A percentile compares a stretch with the other conserved stretches of the same genome.
Evolutionary conservation across 2,329 filamentous ascomycete species (phyloP).

Genomic region (Trichophyton benhamiae): DNA sequence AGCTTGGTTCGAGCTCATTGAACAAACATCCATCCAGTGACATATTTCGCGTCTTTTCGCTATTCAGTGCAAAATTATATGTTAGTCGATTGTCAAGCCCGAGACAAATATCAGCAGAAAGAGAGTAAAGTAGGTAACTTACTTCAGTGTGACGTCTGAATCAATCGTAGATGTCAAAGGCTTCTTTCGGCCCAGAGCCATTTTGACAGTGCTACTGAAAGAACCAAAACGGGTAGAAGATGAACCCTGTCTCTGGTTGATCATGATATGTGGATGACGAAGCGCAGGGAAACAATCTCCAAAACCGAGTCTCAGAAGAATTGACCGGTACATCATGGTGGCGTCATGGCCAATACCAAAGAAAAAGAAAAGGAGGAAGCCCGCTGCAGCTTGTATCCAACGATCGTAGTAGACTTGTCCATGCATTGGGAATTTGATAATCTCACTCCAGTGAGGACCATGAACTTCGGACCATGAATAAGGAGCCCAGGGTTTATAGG

Average conservation of each 20-base stretch:
- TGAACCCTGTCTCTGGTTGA: conserved; percentile 8
- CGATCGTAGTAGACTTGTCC: conserved; percentile 41
- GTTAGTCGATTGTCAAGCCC: neutral
- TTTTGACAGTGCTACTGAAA: conserved; percentile 20
- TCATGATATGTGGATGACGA: conserved; percentile 13
- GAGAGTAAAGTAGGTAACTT: neutral
- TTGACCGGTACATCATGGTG: conserved; percentile 40
- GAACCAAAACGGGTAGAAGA: conserved; percentile 15
- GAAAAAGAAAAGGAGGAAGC: conserved; percentile 47
- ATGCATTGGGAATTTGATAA: conserved; percentile 37
- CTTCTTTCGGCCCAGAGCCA: neutral
- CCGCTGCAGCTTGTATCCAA: conserved; percentile 45
- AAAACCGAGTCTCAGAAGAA: conserved; percentile 34
- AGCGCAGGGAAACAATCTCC: conserved; percentile 22
- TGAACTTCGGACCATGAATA: conserved; percentile 47
- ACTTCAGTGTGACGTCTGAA: neutral
- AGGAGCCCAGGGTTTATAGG: conserved; percentile 25
- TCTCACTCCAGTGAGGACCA: conserved; percentile 37
- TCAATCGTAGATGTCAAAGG: neutral
- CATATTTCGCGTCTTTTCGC: neutral
- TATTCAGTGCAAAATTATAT: neutral
- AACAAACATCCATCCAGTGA: neutral
- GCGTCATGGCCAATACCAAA: conserved; percentile 55
- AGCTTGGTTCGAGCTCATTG: neutral
- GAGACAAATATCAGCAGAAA: too few species aligned